These are phyloP conservation scores for Populus euphratica DNA, from an alignment of 345 rosid genomes.

Conservation along the genomic window DNA sequence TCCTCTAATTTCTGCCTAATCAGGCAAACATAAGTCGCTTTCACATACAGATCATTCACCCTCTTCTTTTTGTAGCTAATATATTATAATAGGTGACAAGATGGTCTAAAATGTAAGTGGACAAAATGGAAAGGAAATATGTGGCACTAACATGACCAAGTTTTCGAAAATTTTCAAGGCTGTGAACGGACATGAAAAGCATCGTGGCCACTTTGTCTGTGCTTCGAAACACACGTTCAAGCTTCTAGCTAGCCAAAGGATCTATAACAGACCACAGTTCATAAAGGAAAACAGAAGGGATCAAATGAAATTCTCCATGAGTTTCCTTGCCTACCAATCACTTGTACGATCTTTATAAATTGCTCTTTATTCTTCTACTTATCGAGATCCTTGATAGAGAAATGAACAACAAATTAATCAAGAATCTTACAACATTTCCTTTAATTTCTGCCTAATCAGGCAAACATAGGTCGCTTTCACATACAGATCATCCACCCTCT, in stretches of 20 bases:
- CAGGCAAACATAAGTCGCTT: constrained; percentile 5
- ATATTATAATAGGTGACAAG: not conserved
- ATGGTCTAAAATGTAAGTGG: not conserved
- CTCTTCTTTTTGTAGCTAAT: not conserved
- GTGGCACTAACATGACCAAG: constrained; percentile 20
- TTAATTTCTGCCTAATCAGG: constrained; percentile 6
- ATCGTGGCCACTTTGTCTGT: constrained; percentile 29
- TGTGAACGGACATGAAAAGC: constrained; percentile 27
- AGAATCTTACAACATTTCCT: not conserved
- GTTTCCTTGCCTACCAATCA: not conserved
- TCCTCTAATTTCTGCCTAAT: constrained; percentile 8
- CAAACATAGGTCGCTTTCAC: constrained; percentile 9
- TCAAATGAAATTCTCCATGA: not conserved
- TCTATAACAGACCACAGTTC: not conserved
- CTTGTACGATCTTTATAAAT: not conserved
- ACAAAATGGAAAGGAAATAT: not conserved
- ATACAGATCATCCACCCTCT: not conserved
- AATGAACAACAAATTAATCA: not conserved
- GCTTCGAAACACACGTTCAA: constrained; percentile 7
- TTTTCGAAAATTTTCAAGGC: not conserved
- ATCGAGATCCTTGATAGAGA: not conserved
- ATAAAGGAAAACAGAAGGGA: not conserved
- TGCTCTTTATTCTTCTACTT: not conserved
- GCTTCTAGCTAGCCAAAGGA: not conserved
- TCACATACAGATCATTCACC: not conserved